Base-by-base conservation (phyloP, 371 early-diverging fungal genomes). In the Mucor ambiguus region DNA sequence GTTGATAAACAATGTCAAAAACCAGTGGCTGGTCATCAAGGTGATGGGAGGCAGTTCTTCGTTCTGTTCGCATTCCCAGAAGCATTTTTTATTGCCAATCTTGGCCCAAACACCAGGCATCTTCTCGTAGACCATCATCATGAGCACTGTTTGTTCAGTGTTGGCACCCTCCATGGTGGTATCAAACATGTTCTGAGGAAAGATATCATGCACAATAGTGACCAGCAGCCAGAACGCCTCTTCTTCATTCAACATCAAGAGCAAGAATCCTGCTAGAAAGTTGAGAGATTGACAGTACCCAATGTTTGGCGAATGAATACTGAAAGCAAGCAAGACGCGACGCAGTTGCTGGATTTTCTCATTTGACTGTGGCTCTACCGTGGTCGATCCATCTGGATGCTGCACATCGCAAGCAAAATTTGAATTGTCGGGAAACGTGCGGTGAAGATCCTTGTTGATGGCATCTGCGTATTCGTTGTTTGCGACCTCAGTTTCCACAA, bases 201-300 rank as follows among this genome's bases (percentile, higher is more conserved):
- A 77, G 46, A 90, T 81, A 22, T 90, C 84, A 38, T 92, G 87
- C 8, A 92, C 85, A 12, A 90, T 87, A 9, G 88, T 88, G 2
- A 92, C 87, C 33, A 95, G 73, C 67, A 87, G 89, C 93, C 93
- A 95, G 66, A 94, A 95, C 7, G 89, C 90, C 14, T 88, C 81
- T 65, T 95, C 95, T 24, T 84, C 75, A n/a, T 86, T 79, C 72
- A 90, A 80, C 57, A 92, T 85, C 7, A 95, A 72, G 16, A 95
- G 76, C 14, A 95, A 81, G 63, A 93, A 79, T 9, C 92, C 95
- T 11, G 83, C 93, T 55, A 95, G 79, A 64, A 92, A 93, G 64
- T 93, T 94, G 66, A 95, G 85, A 8, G 92, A 89, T 72, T 95
- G 94, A 68, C 93, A 92, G 73, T 95, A 95, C 9, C 95, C 95